Base-by-base conservation (phyloP, 2,329 filamentous ascomycete genomes). In the Fusarium sp. region DNA sequence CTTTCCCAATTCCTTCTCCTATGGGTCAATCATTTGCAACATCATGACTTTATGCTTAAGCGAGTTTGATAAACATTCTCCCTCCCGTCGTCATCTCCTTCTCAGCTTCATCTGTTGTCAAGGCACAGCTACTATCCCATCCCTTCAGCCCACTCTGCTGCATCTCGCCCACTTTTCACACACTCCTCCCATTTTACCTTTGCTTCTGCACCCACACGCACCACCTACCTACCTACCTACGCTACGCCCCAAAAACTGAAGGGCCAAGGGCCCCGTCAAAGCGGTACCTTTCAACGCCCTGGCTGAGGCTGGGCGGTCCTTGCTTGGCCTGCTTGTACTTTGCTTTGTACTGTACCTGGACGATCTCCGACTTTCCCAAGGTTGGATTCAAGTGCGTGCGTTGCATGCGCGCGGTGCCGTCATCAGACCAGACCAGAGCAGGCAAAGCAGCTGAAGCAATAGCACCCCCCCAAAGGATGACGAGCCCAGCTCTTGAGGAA, bases 281-380 rank as follows among this genome's bases (percentile, higher is more conserved):
- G 59, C 34, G 51, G 59, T 56, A 61, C 51, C 46, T 31, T 38
- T 62, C 14, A 61, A 49, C 50, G 57, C 56, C 34, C 62, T 58
- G 56, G 67, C 33, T 61, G 51, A 63, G 54, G 53, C 65, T 49
- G 65, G 61, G 27, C 40, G 25, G 54, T 42, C 38, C 36, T 57
- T 57, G 27, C 29, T 29, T 29, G 27, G 27, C 27, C 27, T 57
- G 23, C 54, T 44, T 57, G 29, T 36, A 27, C 55, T 49, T 40
- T 58, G 42, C 54, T 33, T 58, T 20, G 55, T n/a, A 16, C 38
- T 33, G 36, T 33, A 20, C 50, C 50, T 53, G 50, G 62, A 44
- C 42, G 56, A 63, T 63, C 67, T 49, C 62, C 58, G 42, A 53
- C 31, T 64, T 33, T 65, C 58, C 59, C 62, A 61, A 40, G 57